These are phyloP conservation scores for Xerocomellus amylosporus DNA, from an alignment of 768 basidiomycete species.

Conservation along the genomic window DNA sequence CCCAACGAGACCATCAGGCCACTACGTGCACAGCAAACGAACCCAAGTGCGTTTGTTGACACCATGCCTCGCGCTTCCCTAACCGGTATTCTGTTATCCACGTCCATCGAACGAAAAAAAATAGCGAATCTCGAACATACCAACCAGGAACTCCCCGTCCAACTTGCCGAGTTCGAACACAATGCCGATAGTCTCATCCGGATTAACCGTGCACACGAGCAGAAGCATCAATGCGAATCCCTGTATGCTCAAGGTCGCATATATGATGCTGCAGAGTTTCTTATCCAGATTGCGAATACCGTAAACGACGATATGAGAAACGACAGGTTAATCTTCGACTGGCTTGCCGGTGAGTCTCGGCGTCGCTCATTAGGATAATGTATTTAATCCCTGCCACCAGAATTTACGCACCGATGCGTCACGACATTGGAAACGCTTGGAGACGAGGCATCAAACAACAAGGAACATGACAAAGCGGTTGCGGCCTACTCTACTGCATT, in stretches of 20 bases:
- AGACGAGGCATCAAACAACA: neutral
- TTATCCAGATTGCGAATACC: neutral
- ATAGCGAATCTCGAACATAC: too few species aligned
- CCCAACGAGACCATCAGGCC: too few species aligned
- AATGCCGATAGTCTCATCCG: neutral
- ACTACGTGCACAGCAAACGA: too few species aligned
- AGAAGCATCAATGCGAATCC: neutral
- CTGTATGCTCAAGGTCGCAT: neutral
- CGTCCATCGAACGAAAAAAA: too few species aligned
- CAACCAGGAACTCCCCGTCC: neutral
- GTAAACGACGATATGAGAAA: neutral
- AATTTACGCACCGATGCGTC: neutral
- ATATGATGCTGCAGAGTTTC: neutral
- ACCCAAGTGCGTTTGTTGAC: too few species aligned
- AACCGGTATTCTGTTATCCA: too few species aligned
- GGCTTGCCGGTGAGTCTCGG: constrained; percentile 4
- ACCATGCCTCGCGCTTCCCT: too few species aligned
- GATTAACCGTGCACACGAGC: neutral
- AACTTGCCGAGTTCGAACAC: neutral
- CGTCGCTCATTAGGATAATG: rapidly evolving
- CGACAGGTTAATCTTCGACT: neutral
- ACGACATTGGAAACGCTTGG: neutral
- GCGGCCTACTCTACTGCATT: neutral
- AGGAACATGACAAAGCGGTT: neutral
- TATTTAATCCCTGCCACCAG: neutral